phyloP scores from a whole-genome alignment of 1,284 basidiomycete genomes.

The Microbotryomycetes sp. region DNA sequence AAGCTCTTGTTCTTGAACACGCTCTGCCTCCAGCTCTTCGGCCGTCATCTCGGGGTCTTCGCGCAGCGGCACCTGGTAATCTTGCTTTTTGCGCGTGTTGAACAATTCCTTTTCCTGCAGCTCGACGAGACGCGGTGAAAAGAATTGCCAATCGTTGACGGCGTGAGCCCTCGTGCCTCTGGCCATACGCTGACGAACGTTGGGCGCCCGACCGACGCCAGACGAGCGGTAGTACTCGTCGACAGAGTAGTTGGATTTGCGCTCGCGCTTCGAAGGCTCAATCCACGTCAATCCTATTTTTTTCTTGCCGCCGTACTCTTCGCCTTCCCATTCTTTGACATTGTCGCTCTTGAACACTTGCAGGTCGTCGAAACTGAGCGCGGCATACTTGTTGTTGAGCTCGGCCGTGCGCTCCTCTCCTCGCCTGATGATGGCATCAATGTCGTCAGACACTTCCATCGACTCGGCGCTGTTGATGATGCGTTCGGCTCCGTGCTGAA shows the following conservation, averaged over 20 bases:
- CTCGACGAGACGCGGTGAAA: conserved; percentile 69
- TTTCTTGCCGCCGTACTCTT: conserved; percentile 75
- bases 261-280: conserved; percentile 88
- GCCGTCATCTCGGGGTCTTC: conserved; percentile 66
- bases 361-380: conserved; percentile 85
- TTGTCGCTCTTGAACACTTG: conserved; percentile 93
- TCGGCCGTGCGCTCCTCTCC: conserved; percentile 86
- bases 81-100: conserved; percentile 52
- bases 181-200: background rate
- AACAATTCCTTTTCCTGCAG: conserved; percentile 83
- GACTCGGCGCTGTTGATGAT: conserved; percentile 71
- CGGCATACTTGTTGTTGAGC: conserved; percentile 87
- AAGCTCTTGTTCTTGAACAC: conserved; percentile 66
- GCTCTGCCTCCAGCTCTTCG: conserved; percentile 77
- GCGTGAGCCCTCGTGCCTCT: background rate
- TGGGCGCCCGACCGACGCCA: background rate
- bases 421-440: conserved; percentile 85
- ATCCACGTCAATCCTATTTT: conserved; percentile 70
- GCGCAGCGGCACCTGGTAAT: conserved; percentile 60
- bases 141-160: conserved; percentile 88
- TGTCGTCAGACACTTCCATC: conserved; percentile 79
- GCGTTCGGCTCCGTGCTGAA: conserved; percentile 93
- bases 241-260: conserved; percentile 92
- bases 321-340: conserved; percentile 86
- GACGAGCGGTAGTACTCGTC: conserved; percentile 38